Percentiles rank a stretch among this genome's conserved stretches.
Evolutionary conservation across 1,139 yeast genomes (phyloP).

Genomic region (Blastobotrys capitulatus): DNA sequence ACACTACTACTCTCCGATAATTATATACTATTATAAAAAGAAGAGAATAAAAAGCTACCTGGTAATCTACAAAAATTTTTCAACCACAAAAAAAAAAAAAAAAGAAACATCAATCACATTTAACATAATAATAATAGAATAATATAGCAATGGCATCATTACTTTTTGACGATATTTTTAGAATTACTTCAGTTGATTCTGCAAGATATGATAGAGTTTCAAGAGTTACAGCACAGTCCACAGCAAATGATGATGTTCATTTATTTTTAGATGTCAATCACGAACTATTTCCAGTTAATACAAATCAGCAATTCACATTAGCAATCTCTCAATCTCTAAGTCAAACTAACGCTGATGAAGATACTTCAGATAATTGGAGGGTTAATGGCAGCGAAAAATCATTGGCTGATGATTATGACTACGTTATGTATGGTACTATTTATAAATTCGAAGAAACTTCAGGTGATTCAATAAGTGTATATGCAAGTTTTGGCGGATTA

Average conservation of each 20-base stretch:
- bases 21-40: too few species aligned
- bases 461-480: conserved; percentile 67
- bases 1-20: too few species aligned
- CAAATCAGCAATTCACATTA: conserved; percentile 78
- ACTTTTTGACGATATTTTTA: conserved; percentile 90
- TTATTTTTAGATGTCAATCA: conserved; percentile 88
- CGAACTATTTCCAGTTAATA: conserved; percentile 82
- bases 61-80: too few species aligned
- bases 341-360: conserved; percentile 33
- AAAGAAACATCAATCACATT: too few species aligned
- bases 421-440: conserved; percentile 97
- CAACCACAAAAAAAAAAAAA: too few species aligned
- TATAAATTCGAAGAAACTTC: conserved; percentile 91
- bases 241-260: conserved; percentile 75
- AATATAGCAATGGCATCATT: conserved; percentile 45
- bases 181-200: conserved; percentile 76
- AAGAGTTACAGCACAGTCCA: conserved; percentile 83
- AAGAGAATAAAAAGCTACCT: too few species aligned
- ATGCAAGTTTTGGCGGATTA: conserved; percentile 93
- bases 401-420: conserved; percentile 94
- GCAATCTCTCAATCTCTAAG: conserved; percentile 75
- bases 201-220: conserved; percentile 92
- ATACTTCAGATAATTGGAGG: conserved; percentile 76
- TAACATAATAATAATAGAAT: too few species aligned
- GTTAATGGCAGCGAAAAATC: conserved; percentile 73